These are phyloP conservation scores for Neohortaea acidophila DNA, from an alignment of 495 filamentous ascomycete species.

Conservation along the genomic window DNA sequence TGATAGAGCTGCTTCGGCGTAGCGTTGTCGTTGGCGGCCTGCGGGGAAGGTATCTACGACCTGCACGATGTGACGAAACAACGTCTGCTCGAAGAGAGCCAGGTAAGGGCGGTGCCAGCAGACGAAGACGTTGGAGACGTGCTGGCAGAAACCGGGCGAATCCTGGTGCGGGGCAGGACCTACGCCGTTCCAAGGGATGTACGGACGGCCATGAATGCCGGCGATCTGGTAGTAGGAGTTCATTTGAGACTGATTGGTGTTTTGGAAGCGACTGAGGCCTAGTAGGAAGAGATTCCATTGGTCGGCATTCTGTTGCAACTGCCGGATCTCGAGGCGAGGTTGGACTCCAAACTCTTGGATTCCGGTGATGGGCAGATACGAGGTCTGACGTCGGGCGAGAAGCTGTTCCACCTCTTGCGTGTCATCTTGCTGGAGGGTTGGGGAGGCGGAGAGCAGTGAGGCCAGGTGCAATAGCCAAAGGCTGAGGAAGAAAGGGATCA, in stretches of 20 bases:
- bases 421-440: no score
- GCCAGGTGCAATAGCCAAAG: no score
- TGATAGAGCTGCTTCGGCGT: constrained; percentile 34
- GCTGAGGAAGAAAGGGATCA: no score
- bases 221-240: constrained; percentile 47
- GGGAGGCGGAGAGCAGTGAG: no score
- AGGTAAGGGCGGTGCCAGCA: constrained; percentile 63
- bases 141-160: constrained; percentile 47
- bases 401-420: no score
- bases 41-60: constrained; percentile 41
- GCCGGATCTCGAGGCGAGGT: constrained; percentile 35
- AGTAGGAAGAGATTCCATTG: constrained; percentile 45
- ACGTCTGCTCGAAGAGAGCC: constrained; percentile 48
- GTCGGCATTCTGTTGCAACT: constrained; percentile 39
- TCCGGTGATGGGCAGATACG: constrained; percentile 6
- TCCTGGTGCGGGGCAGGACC: constrained; percentile 31
- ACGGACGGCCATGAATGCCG: constrained; percentile 51
- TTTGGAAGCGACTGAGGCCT: constrained; percentile 39
- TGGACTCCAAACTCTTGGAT: constrained; percentile 12
- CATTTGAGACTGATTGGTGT: constrained; percentile 35
- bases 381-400: background rate
- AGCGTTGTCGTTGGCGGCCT: constrained; percentile 29
- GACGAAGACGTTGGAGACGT: constrained; percentile 49
- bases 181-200: constrained; percentile 42
- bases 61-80: constrained; percentile 35